These are phyloP conservation scores for Fusarium verticillioides DNA, from an alignment of 2,329 filamentous ascomycete genomes.

Conservation along the genomic window DNA sequence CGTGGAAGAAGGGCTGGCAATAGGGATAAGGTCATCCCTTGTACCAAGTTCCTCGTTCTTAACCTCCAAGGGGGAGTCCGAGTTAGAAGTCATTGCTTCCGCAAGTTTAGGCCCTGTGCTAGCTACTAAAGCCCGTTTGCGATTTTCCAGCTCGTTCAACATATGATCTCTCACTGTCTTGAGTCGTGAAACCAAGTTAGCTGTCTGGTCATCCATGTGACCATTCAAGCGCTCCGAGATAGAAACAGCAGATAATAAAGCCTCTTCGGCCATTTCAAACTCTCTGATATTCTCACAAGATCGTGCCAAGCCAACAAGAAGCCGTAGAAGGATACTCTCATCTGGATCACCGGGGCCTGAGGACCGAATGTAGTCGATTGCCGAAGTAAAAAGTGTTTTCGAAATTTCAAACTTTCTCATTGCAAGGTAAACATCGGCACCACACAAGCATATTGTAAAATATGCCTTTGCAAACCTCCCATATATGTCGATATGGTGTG, in stretches of 20 bases:
- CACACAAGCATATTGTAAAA: not conserved
- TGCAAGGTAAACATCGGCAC: not conserved
- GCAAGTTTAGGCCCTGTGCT: no score
- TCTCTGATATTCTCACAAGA: not conserved
- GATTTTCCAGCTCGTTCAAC: no score
- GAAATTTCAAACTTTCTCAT: not conserved
- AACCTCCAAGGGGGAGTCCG: no score
- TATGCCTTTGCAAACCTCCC: not conserved
- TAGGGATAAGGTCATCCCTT: no score
- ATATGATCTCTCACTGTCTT: not conserved
- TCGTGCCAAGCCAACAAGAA: not conserved
- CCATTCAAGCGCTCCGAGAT: fast-evolving
- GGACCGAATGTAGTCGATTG: not conserved
- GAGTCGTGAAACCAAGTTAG: no score
- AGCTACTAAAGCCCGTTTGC: no score
- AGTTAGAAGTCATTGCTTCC: no score
- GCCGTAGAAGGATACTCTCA: fast-evolving
- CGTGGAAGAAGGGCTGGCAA: no score
- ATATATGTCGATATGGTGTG: fast-evolving
- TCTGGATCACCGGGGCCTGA: fast-evolving
- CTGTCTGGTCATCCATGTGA: not conserved
- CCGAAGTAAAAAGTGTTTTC: not conserved
- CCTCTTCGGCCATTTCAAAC: not conserved
- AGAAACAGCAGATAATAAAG: not conserved
- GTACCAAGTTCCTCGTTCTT: no score